Conservation (phyloP, 441 rosid species). For the Gossypium davidsonii region DNA sequence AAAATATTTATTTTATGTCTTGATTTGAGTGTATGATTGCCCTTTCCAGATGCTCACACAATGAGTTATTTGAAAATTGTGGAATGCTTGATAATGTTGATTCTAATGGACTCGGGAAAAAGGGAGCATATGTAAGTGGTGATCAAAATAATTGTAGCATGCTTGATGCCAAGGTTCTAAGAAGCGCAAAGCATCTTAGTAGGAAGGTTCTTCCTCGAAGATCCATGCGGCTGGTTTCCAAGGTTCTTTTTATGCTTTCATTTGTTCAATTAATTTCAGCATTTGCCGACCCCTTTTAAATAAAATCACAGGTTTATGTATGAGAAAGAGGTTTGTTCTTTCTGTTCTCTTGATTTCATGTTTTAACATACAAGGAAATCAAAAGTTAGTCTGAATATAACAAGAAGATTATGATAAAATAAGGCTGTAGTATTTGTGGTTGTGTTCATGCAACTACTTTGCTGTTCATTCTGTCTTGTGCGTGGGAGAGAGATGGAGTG, state of each 20-base stretch:
- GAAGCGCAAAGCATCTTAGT: slow-evolving; percentile 28
- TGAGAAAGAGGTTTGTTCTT: background rate
- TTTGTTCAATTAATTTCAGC: slow-evolving; percentile 1
- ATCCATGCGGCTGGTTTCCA: slow-evolving; percentile 49
- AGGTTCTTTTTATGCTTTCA: slow-evolving; percentile 33
- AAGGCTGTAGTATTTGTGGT: background rate
- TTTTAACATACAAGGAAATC: background rate
- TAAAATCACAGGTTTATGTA: background rate
- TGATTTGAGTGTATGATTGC: slow-evolving; percentile 18
- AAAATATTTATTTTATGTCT: slow-evolving; percentile 13
- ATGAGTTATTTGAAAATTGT: slow-evolving; percentile 26
- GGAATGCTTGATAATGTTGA: slow-evolving; percentile 23
- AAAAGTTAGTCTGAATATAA: background rate
- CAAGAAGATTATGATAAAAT: background rate
- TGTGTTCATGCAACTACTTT: background rate
- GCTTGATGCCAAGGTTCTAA: slow-evolving; percentile 27
- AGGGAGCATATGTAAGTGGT: slow-evolving; percentile 24
- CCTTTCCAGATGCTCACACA: slow-evolving; percentile 40
- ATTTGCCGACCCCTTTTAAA: background rate
- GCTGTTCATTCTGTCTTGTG: background rate
- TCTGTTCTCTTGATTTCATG: background rate
- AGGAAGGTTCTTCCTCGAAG: slow-evolving; percentile 40
- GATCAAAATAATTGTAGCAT: slow-evolving; percentile 19
- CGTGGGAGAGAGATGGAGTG: background rate
- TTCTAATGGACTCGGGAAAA: slow-evolving; percentile 26